Base-by-base conservation (phyloP, 108 stramenopile genomes). In the Discostella stelligeroides region DNA sequence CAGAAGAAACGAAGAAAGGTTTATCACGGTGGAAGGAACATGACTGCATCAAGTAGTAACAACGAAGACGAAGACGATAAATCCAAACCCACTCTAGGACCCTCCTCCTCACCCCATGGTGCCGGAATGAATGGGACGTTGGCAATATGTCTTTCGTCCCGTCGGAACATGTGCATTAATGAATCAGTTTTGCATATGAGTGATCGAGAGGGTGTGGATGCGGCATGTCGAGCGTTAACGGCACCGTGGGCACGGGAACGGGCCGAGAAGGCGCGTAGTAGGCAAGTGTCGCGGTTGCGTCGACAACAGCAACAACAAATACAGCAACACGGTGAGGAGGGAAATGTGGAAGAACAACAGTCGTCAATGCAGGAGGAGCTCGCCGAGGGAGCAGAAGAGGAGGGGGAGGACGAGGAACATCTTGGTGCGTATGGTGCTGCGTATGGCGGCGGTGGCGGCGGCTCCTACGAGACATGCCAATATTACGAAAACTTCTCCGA, bases 131-230 rank as follows among this genome's bases (percentile, higher is more conserved):
- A 65, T 49, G 88, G 88, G 39, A 85, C 90, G 0, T 76, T 99
- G 41, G 99, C 97, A 7, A 71, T 99, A 0, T 99, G 99, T 71
- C 79, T 99, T 40, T 95, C 93, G 18, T 97, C 97, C 61, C 84
- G 98, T 15, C 84, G 98, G 10, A 99, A 99, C 81, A 95, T 99
- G 96, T 99, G 98, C 72, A 84, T 99, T 51, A 97, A 99, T 72
- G 92, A 96, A 62, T 73, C 88, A 11, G 99, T 99, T 56, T 87
- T 99, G 75, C 80, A 82, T 18, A 96, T 97, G 73, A 85, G 88
- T 43, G 99, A 99, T 74, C 84, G 98, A 1, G 99, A 99, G 71
- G 95, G 91, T 4, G 97, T 99, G 34, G 99, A 99, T 82, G 83
- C 96, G 15, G 95, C 92, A 4, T 99, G 99, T 74, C 82, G 99